A percentile compares a stretch with the other conserved stretches of the same genome.
phyloP scores from a whole-genome alignment of 495 filamentous ascomycete genomes.

The Cercophora newfieldiana region DNA sequence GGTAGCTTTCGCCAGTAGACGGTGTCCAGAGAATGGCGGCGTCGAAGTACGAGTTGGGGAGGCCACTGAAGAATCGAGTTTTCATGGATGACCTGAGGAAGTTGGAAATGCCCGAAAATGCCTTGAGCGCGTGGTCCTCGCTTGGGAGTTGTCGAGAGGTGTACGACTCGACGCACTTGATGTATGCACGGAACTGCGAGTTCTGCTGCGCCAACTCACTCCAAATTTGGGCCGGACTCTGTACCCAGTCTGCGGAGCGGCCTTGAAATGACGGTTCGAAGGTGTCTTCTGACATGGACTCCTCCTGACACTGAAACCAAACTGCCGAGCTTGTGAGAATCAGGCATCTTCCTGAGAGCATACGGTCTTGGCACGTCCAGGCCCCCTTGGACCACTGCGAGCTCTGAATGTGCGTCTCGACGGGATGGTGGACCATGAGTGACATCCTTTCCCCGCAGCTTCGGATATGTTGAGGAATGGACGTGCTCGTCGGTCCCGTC shows the following conservation, averaged over 20 bases:
- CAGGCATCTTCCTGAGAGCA: conserved; percentile 10
- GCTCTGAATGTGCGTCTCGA: conserved; percentile 7
- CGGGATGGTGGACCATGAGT: conserved; percentile 11
- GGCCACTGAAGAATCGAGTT: conserved; percentile 9
- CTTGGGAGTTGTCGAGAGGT: not conserved
- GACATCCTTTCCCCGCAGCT: conserved; percentile 7
- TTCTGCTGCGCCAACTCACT: not conserved
- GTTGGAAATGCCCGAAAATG: conserved; percentile 6
- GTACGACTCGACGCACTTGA: conserved; percentile 12
- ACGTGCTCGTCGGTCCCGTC: not conserved
- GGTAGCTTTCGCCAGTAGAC: not conserved
- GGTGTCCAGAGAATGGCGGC: conserved; percentile 11
- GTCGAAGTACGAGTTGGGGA: conserved; percentile 8
- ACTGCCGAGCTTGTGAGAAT: not conserved
- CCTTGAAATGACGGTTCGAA: conserved; percentile 11
- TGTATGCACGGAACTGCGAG: conserved; percentile 11
- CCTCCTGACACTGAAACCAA: conserved; percentile 14
- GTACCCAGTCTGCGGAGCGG: conserved; percentile 10
- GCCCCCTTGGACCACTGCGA: conserved; percentile 9
- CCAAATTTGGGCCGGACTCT: conserved; percentile 12
- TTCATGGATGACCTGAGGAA: not conserved
- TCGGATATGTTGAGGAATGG: not conserved
- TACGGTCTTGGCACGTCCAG: conserved; percentile 11
- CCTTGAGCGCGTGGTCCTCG: conserved; percentile 1
- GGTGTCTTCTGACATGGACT: conserved; percentile 12